These are phyloP conservation scores for Globisporangium polare DNA, from an alignment of 352 stramenopile genomes.

Conservation along the genomic window DNA sequence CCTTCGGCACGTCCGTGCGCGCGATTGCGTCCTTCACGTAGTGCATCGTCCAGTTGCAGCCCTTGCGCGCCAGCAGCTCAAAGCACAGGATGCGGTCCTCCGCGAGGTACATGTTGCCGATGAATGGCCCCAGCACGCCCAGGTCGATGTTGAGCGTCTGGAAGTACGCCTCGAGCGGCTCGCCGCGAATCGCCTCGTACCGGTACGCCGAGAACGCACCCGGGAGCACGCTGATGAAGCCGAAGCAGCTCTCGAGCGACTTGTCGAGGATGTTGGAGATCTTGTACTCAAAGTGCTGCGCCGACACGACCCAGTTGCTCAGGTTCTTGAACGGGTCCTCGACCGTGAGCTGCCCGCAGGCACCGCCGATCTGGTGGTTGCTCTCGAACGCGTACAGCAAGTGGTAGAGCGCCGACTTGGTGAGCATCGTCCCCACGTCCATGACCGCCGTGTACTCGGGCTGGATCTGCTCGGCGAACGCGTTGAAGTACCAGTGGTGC, in stretches of 20 bases:
- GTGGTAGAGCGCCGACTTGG: constrained; percentile 73
- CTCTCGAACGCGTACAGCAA: constrained; percentile 74
- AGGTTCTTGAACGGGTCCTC: constrained; percentile 81
- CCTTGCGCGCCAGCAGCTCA: constrained; percentile 76
- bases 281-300: constrained; percentile 90
- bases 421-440: constrained; percentile 84
- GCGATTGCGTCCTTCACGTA: constrained; percentile 84
- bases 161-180: constrained; percentile 80
- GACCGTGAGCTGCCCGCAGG: constrained; percentile 77
- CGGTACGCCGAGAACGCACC: constrained; percentile 83
- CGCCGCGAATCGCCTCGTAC: constrained; percentile 79
- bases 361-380: constrained; percentile 77
- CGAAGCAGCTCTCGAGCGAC: constrained; percentile 81
- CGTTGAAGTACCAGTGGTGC: constrained; percentile 85
- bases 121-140: constrained; percentile 76
- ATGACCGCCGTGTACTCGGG: constrained; percentile 81
- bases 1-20: constrained; percentile 75
- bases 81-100: constrained; percentile 87
- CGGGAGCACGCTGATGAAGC: constrained; percentile 84
- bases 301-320: constrained; percentile 85
- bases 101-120: constrained; percentile 87
- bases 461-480: constrained; percentile 79
- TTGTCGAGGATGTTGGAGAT: constrained; percentile 89
- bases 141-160: constrained; percentile 80
- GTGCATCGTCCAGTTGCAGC: constrained; percentile 86